phyloP scores from a whole-genome alignment of 2,329 filamentous ascomycete species.

The Fusarium goolgardi region DNA sequence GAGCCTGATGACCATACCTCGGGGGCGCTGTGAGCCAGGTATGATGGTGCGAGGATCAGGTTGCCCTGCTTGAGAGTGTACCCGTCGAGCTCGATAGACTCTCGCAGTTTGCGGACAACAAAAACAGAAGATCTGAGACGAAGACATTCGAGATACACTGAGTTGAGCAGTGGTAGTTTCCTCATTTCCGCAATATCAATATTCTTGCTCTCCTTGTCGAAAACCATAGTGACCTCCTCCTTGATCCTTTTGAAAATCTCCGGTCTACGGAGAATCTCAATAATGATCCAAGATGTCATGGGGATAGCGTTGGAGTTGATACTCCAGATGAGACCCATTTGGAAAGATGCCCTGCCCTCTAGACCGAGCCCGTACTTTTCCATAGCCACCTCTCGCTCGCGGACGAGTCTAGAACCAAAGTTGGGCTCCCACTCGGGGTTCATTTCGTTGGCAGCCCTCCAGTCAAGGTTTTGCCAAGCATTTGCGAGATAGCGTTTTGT shows the following conservation, averaged over 20 bases:
- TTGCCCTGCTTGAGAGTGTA: slow-evolving; percentile 41
- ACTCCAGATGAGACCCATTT: slow-evolving; percentile 44
- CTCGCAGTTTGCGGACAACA: slow-evolving; percentile 41
- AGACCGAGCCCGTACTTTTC: slow-evolving; percentile 40
- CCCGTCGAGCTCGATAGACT: slow-evolving; percentile 40
- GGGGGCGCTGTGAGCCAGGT: slow-evolving; percentile 39
- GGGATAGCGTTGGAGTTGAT: slow-evolving; percentile 45
- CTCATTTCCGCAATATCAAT: slow-evolving; percentile 34
- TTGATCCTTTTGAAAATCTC: slow-evolving; percentile 33
- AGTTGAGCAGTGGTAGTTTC: slow-evolving; percentile 37
- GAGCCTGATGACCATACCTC: slow-evolving; percentile 30
- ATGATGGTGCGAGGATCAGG: slow-evolving; percentile 40
- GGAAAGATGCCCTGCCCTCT: slow-evolving; percentile 40
- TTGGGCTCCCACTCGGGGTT: slow-evolving; percentile 39
- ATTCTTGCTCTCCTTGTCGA: slow-evolving; percentile 4
- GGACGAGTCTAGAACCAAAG: slow-evolving; percentile 42
- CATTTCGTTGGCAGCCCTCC: slow-evolving; percentile 11
- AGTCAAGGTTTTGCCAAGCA: slow-evolving; percentile 33
- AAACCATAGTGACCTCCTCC: slow-evolving; percentile 24
- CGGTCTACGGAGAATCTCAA: slow-evolving; percentile 40
- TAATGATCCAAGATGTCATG: slow-evolving; percentile 42
- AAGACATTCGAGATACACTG: slow-evolving; percentile 40
- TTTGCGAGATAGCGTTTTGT: slow-evolving; percentile 27
- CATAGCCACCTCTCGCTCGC: slow-evolving; percentile 41
- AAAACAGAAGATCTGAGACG: slow-evolving; percentile 40